Percentiles rank a stretch among this genome's conserved stretches.
Conservation (phyloP, 441 rosid species). For the Hura crepitans region DNA sequence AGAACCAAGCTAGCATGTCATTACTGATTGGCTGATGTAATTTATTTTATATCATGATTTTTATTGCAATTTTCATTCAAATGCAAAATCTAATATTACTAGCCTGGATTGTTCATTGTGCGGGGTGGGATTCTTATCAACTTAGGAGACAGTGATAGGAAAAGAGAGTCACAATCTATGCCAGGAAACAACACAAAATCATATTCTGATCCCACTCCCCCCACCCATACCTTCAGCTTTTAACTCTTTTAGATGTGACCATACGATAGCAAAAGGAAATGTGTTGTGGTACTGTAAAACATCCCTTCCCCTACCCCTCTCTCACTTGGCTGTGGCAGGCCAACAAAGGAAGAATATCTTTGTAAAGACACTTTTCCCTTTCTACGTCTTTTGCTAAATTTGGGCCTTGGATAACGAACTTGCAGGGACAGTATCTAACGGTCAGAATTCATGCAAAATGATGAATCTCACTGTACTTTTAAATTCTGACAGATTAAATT, state of each 20-base stretch:
- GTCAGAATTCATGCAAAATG: too few relatives aligned
- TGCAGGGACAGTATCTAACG: too few relatives aligned
- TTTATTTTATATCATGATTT: constrained; percentile 8
- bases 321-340: constrained; percentile 40
- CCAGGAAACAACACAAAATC: constrained; percentile 22
- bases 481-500: too few relatives aligned
- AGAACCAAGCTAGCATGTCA: constrained; percentile 11
- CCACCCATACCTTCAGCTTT: constrained; percentile 21
- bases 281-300: constrained; percentile 13
- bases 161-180: constrained; percentile 32
- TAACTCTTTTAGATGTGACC: constrained; percentile 40
- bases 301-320: constrained; percentile 14
- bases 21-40: constrained; percentile 21
- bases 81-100: background rate
- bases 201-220: constrained; percentile 50
- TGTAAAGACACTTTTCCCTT: constrained; percentile 34
- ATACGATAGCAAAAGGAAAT: constrained; percentile 22
- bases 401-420: too few relatives aligned
- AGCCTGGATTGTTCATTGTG: constrained; percentile 23
- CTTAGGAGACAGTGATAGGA: constrained; percentile 38
- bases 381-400: constrained; percentile 23
- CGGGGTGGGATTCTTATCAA: constrained; percentile 44
- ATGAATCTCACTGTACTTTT: too few relatives aligned
- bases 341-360: constrained; percentile 51
- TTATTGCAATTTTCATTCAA: background rate